phyloP scores from a whole-genome alignment of 2,329 filamentous ascomycete genomes.

The Cladosporium sp. region DNA sequence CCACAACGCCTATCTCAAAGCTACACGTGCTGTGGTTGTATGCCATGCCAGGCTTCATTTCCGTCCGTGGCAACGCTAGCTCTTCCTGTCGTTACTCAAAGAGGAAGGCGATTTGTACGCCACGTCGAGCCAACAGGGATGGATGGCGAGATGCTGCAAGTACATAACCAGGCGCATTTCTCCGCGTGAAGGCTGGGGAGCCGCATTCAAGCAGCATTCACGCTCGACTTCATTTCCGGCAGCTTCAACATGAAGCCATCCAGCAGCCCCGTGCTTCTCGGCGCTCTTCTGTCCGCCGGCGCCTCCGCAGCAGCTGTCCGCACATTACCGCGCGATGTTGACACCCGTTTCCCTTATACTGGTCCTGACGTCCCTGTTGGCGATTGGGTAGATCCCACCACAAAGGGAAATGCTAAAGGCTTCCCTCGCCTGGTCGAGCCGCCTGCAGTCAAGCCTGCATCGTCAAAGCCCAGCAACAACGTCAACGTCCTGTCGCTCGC shows the following conservation, averaged over 20 bases:
- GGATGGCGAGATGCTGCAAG: neutral
- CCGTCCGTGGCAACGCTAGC: neutral
- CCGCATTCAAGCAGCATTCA: neutral
- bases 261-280: neutral
- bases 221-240: neutral
- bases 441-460: constrained; percentile 50
- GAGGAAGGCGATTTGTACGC: neutral
- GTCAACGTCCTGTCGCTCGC: constrained; percentile 54
- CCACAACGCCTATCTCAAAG: neutral
- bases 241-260: neutral
- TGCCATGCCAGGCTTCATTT: neutral
- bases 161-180: neutral
- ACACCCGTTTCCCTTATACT: constrained; percentile 49
- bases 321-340: constrained; percentile 34
- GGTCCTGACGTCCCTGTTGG: constrained; percentile 52
- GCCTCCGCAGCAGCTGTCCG: neutral
- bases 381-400: constrained; percentile 53
- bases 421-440: constrained; percentile 53
- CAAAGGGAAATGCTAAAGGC: constrained; percentile 56
- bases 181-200: neutral
- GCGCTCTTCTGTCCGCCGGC: neutral
- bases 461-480: constrained; percentile 50
- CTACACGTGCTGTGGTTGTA: neutral
- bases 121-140: neutral
- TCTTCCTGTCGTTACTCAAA: neutral